Base-by-base conservation (phyloP, 192 early-diverging fungal species). In the Umbelopsis isabellina region DNA sequence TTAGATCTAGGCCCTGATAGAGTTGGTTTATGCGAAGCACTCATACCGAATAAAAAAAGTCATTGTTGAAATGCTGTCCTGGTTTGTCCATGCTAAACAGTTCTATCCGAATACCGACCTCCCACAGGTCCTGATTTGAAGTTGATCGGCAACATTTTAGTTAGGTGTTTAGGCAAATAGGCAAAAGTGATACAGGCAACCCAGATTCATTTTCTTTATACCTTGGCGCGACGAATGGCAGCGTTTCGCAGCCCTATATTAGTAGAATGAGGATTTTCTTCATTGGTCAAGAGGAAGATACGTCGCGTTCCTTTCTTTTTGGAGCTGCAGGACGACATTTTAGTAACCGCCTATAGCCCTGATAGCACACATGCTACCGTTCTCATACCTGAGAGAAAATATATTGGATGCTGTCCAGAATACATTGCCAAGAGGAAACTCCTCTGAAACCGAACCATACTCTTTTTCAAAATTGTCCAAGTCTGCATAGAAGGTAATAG, bases 241-340 rank as follows among this genome's bases (percentile, higher is more conserved):
- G 87, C 82, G 49, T 80, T 79, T 49, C 82, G 71, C 27, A 87
- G 64, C 22, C 78, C 71, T 33, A 78, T 30, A 47, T 89, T 83
- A 23, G 66, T 74, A 0, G 64, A 44, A 71, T 91, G 84, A 3
- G 92, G 92, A 52, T 86, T 77, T 66, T 91, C 89, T 66, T 88
- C 79, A 66, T 88, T 83, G 48, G 92, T 94, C 46, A 94, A 85
- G 5, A 94, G 55, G 64, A 92, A 94, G 52, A 94, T 64, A 20
- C 90, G 86, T 72, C 89, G 89, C 9, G 78, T 78, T 44, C 80
- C 84, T 23, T 84, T 64, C 7, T 79, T 84, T 73, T 84, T 71
- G 0, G 86, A 71, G 33, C 84, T 84, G 5, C 25, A 46, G 46
- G 55, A 66, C 8, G 15, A 21, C 44, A 52, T 35, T 3, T 22